phyloP scores from a whole-genome alignment of 768 basidiomycete species.

The Lentinus tigrinus region DNA sequence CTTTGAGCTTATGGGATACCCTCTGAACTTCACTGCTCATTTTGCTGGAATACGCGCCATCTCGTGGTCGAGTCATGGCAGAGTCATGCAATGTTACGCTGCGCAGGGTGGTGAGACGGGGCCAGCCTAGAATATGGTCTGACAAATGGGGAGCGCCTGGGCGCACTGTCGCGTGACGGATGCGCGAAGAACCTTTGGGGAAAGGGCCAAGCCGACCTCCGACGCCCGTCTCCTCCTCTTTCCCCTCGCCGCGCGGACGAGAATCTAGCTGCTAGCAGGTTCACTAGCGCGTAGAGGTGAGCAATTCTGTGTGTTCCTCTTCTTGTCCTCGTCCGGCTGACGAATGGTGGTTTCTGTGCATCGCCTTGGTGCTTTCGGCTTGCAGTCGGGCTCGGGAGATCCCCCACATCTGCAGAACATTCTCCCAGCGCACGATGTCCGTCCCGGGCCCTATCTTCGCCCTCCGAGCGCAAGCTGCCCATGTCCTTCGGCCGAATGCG shows the following conservation, averaged over 20 bases:
- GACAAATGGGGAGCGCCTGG: neutral
- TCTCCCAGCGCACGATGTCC: conserved; percentile 2
- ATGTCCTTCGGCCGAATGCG: conserved; percentile 5
- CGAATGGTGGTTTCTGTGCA: neutral
- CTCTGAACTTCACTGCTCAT: too few relatives aligned
- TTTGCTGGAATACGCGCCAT: too few relatives aligned
- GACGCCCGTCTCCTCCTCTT: too few relatives aligned
- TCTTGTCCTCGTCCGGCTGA: too few relatives aligned
- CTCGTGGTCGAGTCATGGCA: too few relatives aligned
- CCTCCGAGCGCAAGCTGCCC: neutral
- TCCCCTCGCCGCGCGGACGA: too few relatives aligned
- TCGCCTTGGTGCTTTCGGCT: neutral
- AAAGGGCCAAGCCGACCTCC: neutral
- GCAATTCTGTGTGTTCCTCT: too few relatives aligned
- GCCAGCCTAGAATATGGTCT: neutral
- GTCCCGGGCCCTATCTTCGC: conserved; percentile 5
- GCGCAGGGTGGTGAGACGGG: neutral
- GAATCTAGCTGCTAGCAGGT: too few relatives aligned
- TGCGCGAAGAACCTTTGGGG: neutral
- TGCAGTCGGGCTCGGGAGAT: neutral
- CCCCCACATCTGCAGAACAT: conserved; percentile 9
- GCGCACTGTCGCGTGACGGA: neutral
- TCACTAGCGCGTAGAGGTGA: too few relatives aligned
- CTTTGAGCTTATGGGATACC: too few relatives aligned
- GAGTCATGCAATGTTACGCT: neutral